These are phyloP conservation scores for Pterocarpus santalinus DNA, from an alignment of 306 rosid species.

Conservation along the genomic window DNA sequence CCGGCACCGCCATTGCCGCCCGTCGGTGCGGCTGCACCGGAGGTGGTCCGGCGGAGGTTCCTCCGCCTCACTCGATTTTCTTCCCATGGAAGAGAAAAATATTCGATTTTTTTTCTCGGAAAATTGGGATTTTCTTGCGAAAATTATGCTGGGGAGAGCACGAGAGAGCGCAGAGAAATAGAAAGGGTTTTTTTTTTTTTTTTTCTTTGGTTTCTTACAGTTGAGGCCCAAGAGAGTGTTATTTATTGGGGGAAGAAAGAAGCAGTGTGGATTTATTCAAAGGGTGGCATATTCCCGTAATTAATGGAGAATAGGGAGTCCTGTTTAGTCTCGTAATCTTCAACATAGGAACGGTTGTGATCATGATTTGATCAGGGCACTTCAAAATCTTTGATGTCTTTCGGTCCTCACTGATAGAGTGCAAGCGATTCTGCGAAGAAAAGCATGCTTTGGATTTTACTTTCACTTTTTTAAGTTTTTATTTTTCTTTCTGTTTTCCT, in stretches of 20 bases:
- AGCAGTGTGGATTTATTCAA: slow-evolving; percentile 13
- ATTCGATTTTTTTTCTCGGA: slow-evolving; percentile 11
- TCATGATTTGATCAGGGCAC: slow-evolving; percentile 36
- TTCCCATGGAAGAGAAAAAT: slow-evolving; percentile 38
- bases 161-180: neutral
- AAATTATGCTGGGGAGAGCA: slow-evolving; percentile 40
- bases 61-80: slow-evolving; percentile 49
- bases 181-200: slow-evolving; percentile 10
- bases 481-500: neutral
- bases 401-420: slow-evolving; percentile 14
- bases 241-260: slow-evolving; percentile 50
- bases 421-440: slow-evolving; percentile 33
- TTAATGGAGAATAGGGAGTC: slow-evolving; percentile 47
- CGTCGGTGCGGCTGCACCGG: slow-evolving; percentile 93
- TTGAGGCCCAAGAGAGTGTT: slow-evolving; percentile 38
- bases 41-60: slow-evolving; percentile 75
- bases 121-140: slow-evolving; percentile 49
- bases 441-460: slow-evolving; percentile 16
- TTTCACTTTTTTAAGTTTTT: neutral
- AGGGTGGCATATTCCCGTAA: slow-evolving; percentile 62
- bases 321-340: slow-evolving; percentile 55
- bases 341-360: slow-evolving; percentile 45
- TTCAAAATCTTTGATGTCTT: slow-evolving; percentile 40
- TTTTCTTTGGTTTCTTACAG: neutral
- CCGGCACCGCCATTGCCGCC: slow-evolving; percentile 94